phyloP scores from a whole-genome alignment of 176 grass and related monocot species.

The Luzula sylvatica region DNA sequence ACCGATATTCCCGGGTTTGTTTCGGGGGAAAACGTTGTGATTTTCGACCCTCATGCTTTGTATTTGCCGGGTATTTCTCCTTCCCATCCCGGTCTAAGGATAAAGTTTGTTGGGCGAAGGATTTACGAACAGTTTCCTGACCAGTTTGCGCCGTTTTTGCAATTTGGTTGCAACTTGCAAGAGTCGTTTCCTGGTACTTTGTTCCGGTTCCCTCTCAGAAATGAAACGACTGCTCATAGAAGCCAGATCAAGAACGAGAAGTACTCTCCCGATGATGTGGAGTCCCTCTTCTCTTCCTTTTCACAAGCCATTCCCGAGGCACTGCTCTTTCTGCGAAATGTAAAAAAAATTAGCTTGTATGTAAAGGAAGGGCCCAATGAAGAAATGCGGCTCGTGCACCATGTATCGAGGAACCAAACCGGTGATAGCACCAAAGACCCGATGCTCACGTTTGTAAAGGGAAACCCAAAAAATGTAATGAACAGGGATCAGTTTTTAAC shows the following conservation, averaged over 20 bases:
- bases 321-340: slow-evolving; percentile 78
- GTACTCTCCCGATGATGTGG: slow-evolving; percentile 79
- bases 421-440: slow-evolving; percentile 43
- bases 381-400: slow-evolving; percentile 66
- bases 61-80: slow-evolving; percentile 96
- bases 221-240: slow-evolving; percentile 67
- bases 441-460: slow-evolving; percentile 77
- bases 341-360: slow-evolving; percentile 76
- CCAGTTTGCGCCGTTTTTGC: slow-evolving; percentile 91
- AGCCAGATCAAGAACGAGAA: slow-evolving; percentile 96
- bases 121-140: slow-evolving; percentile 97
- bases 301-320: slow-evolving; percentile 78
- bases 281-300: slow-evolving; percentile 79
- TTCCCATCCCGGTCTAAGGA: slow-evolving; percentile 89
- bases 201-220: slow-evolving; percentile 95
- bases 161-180: slow-evolving; percentile 88
- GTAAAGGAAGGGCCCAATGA: slow-evolving; percentile 70
- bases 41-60: slow-evolving; percentile 93
- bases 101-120: slow-evolving; percentile 77
- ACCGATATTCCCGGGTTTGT: slow-evolving; percentile 98
- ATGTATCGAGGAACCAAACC: slow-evolving; percentile 50
- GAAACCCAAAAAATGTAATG: slow-evolving; percentile 56
- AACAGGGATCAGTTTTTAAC: slow-evolving; percentile 75
- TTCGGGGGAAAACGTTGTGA: slow-evolving; percentile 96
- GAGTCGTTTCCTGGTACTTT: slow-evolving; percentile 85